A percentile compares a stretch with the other conserved stretches of the same genome.
phyloP scores from a whole-genome alignment of 345 rosid genomes.

The Salix koriyanagi region DNA sequence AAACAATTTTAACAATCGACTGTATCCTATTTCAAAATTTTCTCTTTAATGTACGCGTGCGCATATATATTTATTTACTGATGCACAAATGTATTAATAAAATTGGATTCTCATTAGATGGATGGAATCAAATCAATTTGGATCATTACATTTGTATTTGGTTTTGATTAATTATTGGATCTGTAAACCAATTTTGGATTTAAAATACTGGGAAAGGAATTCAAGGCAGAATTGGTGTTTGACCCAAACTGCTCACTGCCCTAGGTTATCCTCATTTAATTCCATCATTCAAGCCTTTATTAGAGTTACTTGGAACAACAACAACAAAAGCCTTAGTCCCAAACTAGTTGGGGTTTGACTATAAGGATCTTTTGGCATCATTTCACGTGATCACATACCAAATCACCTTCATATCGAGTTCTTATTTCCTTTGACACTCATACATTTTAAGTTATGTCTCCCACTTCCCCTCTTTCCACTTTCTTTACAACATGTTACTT shows the following conservation, averaged over 20 bases:
- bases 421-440: neutral
- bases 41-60: neutral
- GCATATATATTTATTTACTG: too few relatives aligned
- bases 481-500: neutral
- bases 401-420: neutral
- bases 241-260: too few relatives aligned
- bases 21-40: neutral
- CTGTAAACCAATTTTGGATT: neutral
- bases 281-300: too few relatives aligned
- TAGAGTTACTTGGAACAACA: neutral
- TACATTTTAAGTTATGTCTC: neutral
- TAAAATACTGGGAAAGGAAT: neutral
- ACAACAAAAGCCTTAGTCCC: neutral
- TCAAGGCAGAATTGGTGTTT: neutral
- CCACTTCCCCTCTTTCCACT: neutral
- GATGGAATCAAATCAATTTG: neutral
- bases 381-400: too few relatives aligned
- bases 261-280: too few relatives aligned
- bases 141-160: neutral
- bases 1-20: neutral
- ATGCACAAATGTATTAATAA: neutral
- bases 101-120: neutral
- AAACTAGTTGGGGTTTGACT: neutral
- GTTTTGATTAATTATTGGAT: neutral
- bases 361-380: too few relatives aligned